Conservation (phyloP, 345 rosid species). For the Acer campestre region DNA sequence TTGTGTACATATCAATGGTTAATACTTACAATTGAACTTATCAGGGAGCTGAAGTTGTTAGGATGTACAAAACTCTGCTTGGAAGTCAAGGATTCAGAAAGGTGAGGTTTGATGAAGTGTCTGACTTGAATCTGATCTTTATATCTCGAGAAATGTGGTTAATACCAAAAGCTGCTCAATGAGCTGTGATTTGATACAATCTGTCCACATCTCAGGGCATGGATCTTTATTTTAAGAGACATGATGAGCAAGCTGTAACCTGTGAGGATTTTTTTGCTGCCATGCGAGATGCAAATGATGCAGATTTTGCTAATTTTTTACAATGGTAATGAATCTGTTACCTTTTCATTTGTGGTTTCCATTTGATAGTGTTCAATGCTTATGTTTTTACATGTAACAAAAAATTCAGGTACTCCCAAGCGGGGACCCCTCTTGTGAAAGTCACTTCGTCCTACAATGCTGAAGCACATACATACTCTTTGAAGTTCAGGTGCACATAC, state of each 20-base stretch:
- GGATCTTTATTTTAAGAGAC: slow-evolving; percentile 93
- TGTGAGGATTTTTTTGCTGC: slow-evolving; percentile 98
- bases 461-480: slow-evolving; percentile 71
- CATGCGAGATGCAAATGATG: slow-evolving; percentile 95
- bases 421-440: slow-evolving; percentile 93
- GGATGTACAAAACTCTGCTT: slow-evolving; percentile 99
- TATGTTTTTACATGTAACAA: slow-evolving; percentile 6
- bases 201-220: slow-evolving; percentile 66
- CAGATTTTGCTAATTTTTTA: slow-evolving; percentile 93
- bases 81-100: slow-evolving; percentile 91
- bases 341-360: slow-evolving; percentile 15
- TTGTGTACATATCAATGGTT: slow-evolving; percentile 21
- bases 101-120: slow-evolving; percentile 43
- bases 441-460: slow-evolving; percentile 75
- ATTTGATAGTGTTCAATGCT: slow-evolving; percentile 12
- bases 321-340: slow-evolving; percentile 54
- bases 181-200: slow-evolving; percentile 14
- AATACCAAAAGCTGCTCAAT: slow-evolving; percentile 1
- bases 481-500: slow-evolving; percentile 74
- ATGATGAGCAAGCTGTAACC: slow-evolving; percentile 97
- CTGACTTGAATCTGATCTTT: not conserved
- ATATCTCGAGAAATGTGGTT: not conserved
- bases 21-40: slow-evolving; percentile 14
- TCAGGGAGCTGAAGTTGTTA: slow-evolving; percentile 99
- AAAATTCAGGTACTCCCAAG: slow-evolving; percentile 90